These are phyloP conservation scores for Cyberlindnera nakhonratchasimensis DNA, from an alignment of 805 yeast species.

Conservation along the genomic window DNA sequence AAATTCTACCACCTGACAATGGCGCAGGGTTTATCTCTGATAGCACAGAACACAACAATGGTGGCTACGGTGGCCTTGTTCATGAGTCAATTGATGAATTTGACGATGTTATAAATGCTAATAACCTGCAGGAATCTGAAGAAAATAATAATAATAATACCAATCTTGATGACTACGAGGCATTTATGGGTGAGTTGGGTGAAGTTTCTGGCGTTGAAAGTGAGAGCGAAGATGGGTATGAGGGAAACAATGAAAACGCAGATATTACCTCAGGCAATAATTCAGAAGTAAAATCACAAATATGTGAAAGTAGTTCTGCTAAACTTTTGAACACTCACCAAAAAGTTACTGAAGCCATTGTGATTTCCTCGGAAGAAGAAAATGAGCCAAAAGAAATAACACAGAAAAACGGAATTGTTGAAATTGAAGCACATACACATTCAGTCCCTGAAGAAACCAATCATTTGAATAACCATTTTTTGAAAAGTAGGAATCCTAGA, in stretches of 20 bases:
- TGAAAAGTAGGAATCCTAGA: no score
- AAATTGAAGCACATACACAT: no score
- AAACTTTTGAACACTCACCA: not conserved
- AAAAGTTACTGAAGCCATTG: conserved; percentile 1
- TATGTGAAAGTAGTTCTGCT: not conserved
- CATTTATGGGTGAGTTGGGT: conserved; percentile 22
- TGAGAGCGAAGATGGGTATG: conserved; percentile 1
- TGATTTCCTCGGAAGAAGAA: not conserved
- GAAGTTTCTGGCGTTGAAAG: conserved; percentile 7
- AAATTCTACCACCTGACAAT: not conserved
- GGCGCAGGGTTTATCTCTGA: conserved; percentile 1
- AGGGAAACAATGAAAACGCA: conserved; percentile 33
- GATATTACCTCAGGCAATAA: not conserved
- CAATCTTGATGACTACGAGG: conserved; percentile 24
- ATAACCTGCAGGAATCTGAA: no score
- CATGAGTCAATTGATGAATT: no score
- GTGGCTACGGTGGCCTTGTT: not conserved
- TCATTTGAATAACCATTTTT: no score
- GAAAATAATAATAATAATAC: not conserved
- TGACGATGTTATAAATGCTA: no score
- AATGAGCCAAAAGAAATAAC: no score
- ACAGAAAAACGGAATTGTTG: no score
- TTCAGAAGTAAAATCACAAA: not conserved
- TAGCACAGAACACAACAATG: not conserved
- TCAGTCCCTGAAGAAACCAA: no score